phyloP scores from a whole-genome alignment of 495 filamentous ascomycete genomes.

The Podospora bellae-mahoneyi region DNA sequence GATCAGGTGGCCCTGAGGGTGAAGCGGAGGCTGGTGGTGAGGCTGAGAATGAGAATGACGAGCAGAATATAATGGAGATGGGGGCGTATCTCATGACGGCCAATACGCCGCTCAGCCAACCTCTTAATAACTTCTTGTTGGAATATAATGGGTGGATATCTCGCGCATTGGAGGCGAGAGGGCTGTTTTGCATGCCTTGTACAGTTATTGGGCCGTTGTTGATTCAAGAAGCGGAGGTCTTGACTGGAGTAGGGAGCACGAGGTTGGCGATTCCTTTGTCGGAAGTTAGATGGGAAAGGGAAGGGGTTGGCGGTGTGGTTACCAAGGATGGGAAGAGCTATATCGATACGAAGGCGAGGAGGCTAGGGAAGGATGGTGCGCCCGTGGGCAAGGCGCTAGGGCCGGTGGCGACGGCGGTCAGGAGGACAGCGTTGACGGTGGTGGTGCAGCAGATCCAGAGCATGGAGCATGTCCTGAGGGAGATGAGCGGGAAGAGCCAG shows the following conservation, averaged over 20 bases:
- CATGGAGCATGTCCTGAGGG: slow-evolving; percentile 77
- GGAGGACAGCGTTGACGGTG: slow-evolving; percentile 73
- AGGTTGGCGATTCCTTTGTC: slow-evolving; percentile 83
- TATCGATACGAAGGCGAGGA: slow-evolving; percentile 39
- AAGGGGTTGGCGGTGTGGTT: slow-evolving; percentile 56
- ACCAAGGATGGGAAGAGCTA: slow-evolving; percentile 52
- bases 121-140: slow-evolving; percentile 76
- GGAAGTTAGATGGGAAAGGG: slow-evolving; percentile 84
- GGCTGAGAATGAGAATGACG: slow-evolving; percentile 45
- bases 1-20: slow-evolving; percentile 29
- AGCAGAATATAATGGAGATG: slow-evolving; percentile 50
- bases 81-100: slow-evolving; percentile 81
- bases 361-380: slow-evolving; percentile 17
- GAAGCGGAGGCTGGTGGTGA: slow-evolving; percentile 34
- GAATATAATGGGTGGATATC: slow-evolving; percentile 82
- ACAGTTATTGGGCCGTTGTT: slow-evolving; percentile 73
- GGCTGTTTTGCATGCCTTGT: slow-evolving; percentile 72
- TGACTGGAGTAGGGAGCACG: slow-evolving; percentile 67
- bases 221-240: slow-evolving; percentile 69
- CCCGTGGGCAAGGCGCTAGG: slow-evolving; percentile 51
- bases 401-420: slow-evolving; percentile 67
- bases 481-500: slow-evolving; percentile 77
- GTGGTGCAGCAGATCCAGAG: slow-evolving; percentile 85
- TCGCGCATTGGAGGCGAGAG: slow-evolving; percentile 68
- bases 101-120: slow-evolving; percentile 71